phyloP scores from a whole-genome alignment of 331 rosid species.

The Pyrus hybrid region DNA sequence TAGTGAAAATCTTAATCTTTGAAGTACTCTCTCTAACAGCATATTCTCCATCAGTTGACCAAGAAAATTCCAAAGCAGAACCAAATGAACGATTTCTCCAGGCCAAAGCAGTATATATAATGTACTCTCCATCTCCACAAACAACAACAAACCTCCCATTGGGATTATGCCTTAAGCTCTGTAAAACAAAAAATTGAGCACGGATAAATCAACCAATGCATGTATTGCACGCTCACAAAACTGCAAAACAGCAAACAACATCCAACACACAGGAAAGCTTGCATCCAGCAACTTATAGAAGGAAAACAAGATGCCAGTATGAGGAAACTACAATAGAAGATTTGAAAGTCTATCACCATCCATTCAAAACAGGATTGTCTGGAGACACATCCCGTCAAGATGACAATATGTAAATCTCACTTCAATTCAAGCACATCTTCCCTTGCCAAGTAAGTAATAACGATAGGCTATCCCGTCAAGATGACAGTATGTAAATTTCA shows the following conservation, averaged over 20 bases:
- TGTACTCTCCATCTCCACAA: background rate
- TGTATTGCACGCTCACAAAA: background rate
- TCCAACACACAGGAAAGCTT: background rate
- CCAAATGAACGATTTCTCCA: conserved; percentile 99
- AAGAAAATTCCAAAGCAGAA: conserved; percentile 91
- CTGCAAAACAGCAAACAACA: background rate
- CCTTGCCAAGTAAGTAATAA: background rate
- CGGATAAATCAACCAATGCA: background rate
- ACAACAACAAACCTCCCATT: conserved; percentile 92
- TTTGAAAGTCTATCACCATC: background rate
- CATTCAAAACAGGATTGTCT: background rate
- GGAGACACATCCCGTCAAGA: background rate
- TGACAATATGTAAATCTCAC: no score
- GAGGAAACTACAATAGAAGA: background rate
- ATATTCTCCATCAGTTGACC: conserved; percentile 97
- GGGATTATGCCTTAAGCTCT: conserved; percentile 96
- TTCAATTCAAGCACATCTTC: background rate
- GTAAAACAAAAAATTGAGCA: conserved; percentile 15
- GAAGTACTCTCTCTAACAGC: conserved; percentile 98
- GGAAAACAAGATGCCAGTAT: background rate
- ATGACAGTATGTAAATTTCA: background rate
- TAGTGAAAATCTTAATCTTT: conserved; percentile 80
- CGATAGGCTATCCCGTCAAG: background rate
- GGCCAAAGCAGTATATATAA: conserved; percentile 55
- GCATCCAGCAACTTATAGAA: background rate